Base-by-base conservation (phyloP, 129 eudicot species). In the Escallonia rubra region DNA sequence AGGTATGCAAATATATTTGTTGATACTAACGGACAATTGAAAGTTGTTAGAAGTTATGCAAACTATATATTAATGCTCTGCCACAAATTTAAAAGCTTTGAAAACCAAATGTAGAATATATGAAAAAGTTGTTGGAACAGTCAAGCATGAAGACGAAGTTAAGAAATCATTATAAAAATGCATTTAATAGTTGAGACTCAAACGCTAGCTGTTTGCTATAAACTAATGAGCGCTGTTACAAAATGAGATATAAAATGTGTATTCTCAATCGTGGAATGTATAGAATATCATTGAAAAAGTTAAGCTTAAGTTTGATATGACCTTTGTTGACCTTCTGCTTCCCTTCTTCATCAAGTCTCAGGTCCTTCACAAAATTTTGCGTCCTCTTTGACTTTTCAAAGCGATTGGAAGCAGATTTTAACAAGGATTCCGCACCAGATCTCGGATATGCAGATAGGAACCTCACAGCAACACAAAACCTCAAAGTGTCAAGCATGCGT, bases 391-490 rank as follows among this genome's bases (percentile, higher is more conserved):
- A 78, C 74, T 76, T 92, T 41, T 89, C 95, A 67, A 92, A 77
- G 78, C 84, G 85, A n/a, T 60, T 51, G 49, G 84, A 59, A 46
- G 64, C 67, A 49, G 83, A 65, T 60, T 80, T 88, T 41, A 86
- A 49, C 40, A 82, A 69, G 13, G 85, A 63, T 65, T 80, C 87
- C 5, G 95, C 91, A 5, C 90, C 95, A 12, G 79, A 42, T 56
- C 77, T 68, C 46, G 98, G 98, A 74, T 78, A 86, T 6, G 82
- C 76, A 41, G 96, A 80, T 61, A 92, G 67, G 41, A 92, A 92
- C 83, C 89, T 88, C 85, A 83, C 80, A 9, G 82, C 74, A 56
- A 92, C 85, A 67, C 90, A 73, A 10, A 64, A 66, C 63, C 96
- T 76, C 61, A 92, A 74, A 60, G 54, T 78, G 12, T 82, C 83